phyloP scores from a whole-genome alignment of 2,329 filamentous ascomycete species.

The Alternaria hordeiaustralica region DNA sequence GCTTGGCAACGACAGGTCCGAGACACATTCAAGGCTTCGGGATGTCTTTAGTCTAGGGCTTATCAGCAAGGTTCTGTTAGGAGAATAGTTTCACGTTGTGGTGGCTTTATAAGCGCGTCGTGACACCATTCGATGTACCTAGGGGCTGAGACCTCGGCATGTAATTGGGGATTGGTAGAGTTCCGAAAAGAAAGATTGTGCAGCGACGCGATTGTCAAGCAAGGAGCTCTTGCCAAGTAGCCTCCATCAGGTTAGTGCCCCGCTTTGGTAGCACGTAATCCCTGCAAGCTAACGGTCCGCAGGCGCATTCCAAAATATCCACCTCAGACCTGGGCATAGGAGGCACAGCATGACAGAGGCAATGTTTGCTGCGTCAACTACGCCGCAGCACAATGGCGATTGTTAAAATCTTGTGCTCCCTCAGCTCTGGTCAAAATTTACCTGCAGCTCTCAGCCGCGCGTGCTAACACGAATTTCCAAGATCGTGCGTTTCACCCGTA shows the following conservation, averaged over 20 bases:
- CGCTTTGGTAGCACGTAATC: not conserved
- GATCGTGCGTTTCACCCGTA: not conserved
- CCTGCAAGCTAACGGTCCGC: not conserved
- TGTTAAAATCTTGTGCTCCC: not conserved
- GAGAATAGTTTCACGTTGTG: not conserved
- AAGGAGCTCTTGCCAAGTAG: not conserved
- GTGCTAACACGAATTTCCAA: not conserved
- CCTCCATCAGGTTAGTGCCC: not conserved
- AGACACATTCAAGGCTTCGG: not conserved
- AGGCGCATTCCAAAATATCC: not conserved
- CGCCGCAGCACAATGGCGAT: not conserved
- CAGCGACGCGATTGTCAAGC: not conserved
- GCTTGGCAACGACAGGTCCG: slow-evolving; percentile 6
- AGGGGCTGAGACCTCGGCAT: not conserved
- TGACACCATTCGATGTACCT: not conserved
- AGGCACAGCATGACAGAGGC: not conserved
- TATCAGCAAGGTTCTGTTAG: not conserved
- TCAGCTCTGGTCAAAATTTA: not conserved
- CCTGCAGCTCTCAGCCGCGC: not conserved
- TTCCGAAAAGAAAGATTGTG: not conserved
- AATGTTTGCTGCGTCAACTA: not conserved
- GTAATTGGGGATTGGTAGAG: not conserved
- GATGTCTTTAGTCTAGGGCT: not conserved
- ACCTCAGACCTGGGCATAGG: not conserved
- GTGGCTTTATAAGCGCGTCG: not conserved